Evolutionary conservation across 148 eudicot genomes (phyloP), one percentile per base, ranked within the genome.

Genomic region (Persicaria maculosa): DNA sequence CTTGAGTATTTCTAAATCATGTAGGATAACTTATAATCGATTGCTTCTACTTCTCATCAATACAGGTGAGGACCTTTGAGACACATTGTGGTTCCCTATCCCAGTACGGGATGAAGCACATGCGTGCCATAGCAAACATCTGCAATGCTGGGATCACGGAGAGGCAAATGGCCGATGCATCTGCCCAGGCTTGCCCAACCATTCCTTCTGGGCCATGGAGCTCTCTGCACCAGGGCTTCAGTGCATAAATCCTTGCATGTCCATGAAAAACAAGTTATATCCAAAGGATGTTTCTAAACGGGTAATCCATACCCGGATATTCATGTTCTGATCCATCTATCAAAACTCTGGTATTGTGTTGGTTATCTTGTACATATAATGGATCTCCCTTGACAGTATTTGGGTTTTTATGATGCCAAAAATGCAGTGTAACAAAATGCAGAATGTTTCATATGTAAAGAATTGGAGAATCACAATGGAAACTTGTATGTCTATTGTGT

Each of bases 31-130:
- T 31, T 31, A 3, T 31, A 31, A 31, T 31, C 40, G 3, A 31
- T 31, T 31, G 40, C 40, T 31, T 52, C n/a, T 52, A 52, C n/a
- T 62, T 31, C 5, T 31, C 68, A 31, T 65, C 22, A 8, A 11
- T 70, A 44, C 91, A 95, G 99, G 96, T 92, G 5, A 84, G 94
- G 77, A 88, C 94, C 40, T 90, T 88, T 75, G 99, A 95, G 86
- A 83, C 85, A 8, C 85, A 88, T 50, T 95, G 99, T 68, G 97
- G 99, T 50, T 92, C 93, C 16, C 77, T 95, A 20, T 89, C 92
- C 20, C 97, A 92, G 65, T 95, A 95, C 5, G 99, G 99, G 71
- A 95, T 95, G 99, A 95, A 95, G 77, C 97, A 90, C 85, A 90
- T 95, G 99, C 92, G 97, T 4, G 84, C 97, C 22, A 76, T 95